Evolutionary conservation across 108 stramenopile genomes (phyloP).

Genomic region (Cyclotella distinguenda): DNA sequence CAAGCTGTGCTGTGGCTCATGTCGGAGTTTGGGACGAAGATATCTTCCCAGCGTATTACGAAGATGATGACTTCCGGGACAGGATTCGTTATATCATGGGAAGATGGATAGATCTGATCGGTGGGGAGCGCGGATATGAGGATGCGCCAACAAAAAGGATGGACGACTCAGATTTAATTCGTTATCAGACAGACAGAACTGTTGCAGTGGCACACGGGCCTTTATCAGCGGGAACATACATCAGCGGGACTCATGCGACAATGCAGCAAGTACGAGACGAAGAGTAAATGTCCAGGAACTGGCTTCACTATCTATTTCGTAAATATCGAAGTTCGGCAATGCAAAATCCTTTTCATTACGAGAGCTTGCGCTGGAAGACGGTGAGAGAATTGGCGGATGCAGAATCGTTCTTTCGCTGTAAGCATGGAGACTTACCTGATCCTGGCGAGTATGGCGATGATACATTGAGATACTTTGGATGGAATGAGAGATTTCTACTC

Average conservation of each 20-base stretch:
- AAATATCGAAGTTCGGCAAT: background rate
- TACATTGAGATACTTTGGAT: conserved; percentile 42
- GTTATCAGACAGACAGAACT: conserved; percentile 38
- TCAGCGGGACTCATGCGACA: conserved; percentile 41
- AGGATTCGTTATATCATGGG: conserved; percentile 43
- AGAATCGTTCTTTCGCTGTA: conserved; percentile 31
- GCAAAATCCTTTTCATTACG: conserved; percentile 28
- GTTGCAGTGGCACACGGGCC: conserved; percentile 47
- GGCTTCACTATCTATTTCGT: background rate
- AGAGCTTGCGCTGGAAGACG: conserved; percentile 32
- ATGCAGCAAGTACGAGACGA: conserved; percentile 33
- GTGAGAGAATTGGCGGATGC: conserved; percentile 30
- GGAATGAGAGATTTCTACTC: conserved; percentile 33
- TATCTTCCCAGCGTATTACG: conserved; percentile 47
- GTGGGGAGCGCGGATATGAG: conserved; percentile 50
- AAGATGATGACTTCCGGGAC: conserved; percentile 46
- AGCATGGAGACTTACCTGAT: conserved; percentile 44
- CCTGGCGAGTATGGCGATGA: conserved; percentile 36
- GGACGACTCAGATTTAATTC: conserved; percentile 41
- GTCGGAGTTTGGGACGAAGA: conserved; percentile 47
- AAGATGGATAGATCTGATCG: conserved; percentile 23
- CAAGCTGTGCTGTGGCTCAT: conserved; percentile 35
- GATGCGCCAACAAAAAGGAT: conserved; percentile 25
- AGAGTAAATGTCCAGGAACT: background rate
- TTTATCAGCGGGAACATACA: conserved; percentile 25